A percentile compares a stretch with the other conserved stretches of the same genome.
Conservation (phyloP, 345 rosid genomes). For the Eucalyptus tenuipes region DNA sequence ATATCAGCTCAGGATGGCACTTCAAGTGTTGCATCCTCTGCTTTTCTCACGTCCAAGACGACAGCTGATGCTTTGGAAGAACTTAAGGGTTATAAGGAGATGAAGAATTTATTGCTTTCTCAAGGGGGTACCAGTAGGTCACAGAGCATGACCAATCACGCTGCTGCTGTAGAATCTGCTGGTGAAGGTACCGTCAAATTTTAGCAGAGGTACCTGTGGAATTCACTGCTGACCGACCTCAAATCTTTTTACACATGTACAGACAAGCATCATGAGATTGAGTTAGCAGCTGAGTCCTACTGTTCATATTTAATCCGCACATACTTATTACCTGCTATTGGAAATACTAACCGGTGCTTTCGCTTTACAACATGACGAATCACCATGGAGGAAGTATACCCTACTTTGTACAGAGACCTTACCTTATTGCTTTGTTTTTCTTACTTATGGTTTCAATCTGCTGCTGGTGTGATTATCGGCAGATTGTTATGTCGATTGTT, state of each 20-base stretch:
- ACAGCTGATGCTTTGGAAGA: constrained; percentile 88
- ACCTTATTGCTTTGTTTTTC: neutral
- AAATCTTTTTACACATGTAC: neutral
- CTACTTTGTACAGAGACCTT: neutral
- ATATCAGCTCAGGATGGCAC: constrained; percentile 10
- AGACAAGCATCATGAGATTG: neutral
- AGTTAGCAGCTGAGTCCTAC: neutral
- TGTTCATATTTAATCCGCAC: neutral
- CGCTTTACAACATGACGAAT: neutral
- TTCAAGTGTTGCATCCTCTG: constrained; percentile 37
- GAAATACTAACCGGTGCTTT: neutral
- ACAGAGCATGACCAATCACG: neutral
- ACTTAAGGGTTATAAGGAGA: constrained; percentile 54
- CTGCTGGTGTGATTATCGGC: neutral
- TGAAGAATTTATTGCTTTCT: constrained; percentile 46
- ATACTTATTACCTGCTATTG: neutral
- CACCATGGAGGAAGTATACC: neutral
- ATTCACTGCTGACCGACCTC: neutral
- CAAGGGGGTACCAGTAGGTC: constrained; percentile 13
- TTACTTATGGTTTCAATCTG: neutral
- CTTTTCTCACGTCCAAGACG: constrained; percentile 42
- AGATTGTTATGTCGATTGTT: neutral
- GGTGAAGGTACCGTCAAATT: neutral
- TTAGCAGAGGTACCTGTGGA: neutral
- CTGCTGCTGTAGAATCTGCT: neutral